Base-by-base conservation (phyloP, 2,329 filamentous ascomycete species). In the Penicillium sclerotiorum region DNA sequence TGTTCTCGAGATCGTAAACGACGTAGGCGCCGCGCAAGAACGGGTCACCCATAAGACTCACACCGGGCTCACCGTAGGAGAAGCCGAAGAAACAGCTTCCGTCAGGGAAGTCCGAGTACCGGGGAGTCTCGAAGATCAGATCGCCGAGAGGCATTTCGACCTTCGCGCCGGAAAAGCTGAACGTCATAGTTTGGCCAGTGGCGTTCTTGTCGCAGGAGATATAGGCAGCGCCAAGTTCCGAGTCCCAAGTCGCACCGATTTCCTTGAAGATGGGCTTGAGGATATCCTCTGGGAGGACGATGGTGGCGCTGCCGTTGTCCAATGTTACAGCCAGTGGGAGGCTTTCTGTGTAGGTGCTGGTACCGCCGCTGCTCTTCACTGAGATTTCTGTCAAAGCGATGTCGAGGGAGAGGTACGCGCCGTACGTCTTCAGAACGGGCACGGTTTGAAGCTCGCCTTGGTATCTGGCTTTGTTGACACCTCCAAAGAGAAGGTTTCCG, bases 1-100 rank as follows among this genome's bases (percentile, higher is more conserved):
- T 84, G 67, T 88, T 89, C 22, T 77, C 81, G 18, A 90, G 75
- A 65, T 90, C 87, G 65, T 88, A 90, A 9, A 91, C 87, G 12
- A 89, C 80, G 59, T 91, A 91, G 0, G 87, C 87, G 28, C 84
- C 87, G 40, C 88, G 78, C 47, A 91, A 74, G 67, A 91, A 91
- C 0, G 87, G 88, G 64, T 90, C 88, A 13, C 88, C 88, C 22
- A 91, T 73, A 2, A 89, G 81, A 36, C 80, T 78, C n/a, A 80
- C 79, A 23, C 78, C 75, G 1, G 68, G 57, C 2, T 77, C 78
- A 1, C 84, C 78, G 1, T 85, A 83, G 2, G 81, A 77, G 54
- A 90, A 80, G 48, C 86, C 87, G 60, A 90, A 88, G 28, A 86
- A 74, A 57, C 87, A 90, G 8, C 83, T 81, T 49, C 81, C 82